Evolutionary conservation across 176 grass and related monocot species (phyloP), one percentile per base, ranked within the genome.

Genomic region (Chrysopogon serrulatus): DNA sequence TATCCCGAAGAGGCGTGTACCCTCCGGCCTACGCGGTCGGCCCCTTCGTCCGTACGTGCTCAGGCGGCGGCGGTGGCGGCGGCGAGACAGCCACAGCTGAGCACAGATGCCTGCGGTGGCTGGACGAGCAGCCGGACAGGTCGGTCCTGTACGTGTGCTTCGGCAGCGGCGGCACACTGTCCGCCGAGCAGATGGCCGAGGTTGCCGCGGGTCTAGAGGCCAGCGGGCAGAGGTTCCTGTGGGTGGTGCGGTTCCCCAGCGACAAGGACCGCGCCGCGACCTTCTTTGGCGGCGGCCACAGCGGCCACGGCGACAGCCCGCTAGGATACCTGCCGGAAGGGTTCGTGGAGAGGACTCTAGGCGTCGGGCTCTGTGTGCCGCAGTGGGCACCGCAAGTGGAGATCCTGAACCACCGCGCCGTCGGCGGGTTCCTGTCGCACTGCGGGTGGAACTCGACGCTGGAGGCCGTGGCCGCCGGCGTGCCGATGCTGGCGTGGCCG

Each of bases 381-480:
- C 79, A 10, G 9, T 94, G 92, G 92, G 74, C 79, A 2, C 92
- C 92, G 28, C 92, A 94, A 71, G 39, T 87, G 16, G 61, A 83
- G 28, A 68, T 91, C 23, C 80, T 94, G 5, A 41, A 17, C 33
- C 87, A 95, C 81, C 33, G 15, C 13, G 66, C 90, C 0, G 59
- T 63, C 1, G 82, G 90, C 14, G 90, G 90, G 16, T 92, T 95
- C 62, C 8, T 94, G 7, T 88, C 89, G 6, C 94, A 97, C 65
- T 90, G 94, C 74, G 94, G 90, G 19, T 94, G 94, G 92, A 97
- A 97, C 83, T 97, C 92, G 9, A 87, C 83, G 48, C 44, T 92
- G 10, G 94, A 97, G 82, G 86, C 82, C 18, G 31, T 44, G 15
- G 31, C 13, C 13, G 30, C 78, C 0, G 91, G 83, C 16, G 91